Conservation (phyloP, 176 grass and related monocot genomes). For the Miscanthus lutarioriparius region DNA sequence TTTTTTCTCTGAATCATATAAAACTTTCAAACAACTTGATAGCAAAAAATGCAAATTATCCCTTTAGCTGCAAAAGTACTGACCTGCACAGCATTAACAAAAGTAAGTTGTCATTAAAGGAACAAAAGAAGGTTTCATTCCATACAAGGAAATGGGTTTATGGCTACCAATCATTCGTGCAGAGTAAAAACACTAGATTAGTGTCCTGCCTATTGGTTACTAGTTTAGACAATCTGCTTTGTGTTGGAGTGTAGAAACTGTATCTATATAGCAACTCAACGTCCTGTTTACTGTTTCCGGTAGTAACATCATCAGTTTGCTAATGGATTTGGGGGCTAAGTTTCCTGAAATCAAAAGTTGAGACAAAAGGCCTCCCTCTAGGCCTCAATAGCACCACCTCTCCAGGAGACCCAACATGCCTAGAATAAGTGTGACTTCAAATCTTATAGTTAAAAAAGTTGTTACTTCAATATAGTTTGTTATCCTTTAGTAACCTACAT, state of each 20-base stretch:
- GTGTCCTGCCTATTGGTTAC: neutral
- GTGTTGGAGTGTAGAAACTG: neutral
- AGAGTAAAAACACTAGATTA: neutral
- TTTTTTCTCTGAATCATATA: constrained; percentile 16
- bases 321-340: neutral
- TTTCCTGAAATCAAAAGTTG: neutral
- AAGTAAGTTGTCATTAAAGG: constrained; percentile 4
- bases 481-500: neutral
- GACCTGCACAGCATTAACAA: constrained; percentile 38
- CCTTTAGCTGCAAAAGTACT: neutral
- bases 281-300: neutral
- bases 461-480: neutral
- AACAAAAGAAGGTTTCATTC: neutral
- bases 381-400: neutral
- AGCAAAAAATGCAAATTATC: neutral
- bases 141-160: neutral
- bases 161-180: neutral
- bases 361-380: neutral
- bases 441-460: neutral
- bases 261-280: neutral
- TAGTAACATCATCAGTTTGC: constrained; percentile 4
- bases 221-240: constrained; percentile 5
- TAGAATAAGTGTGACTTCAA: neutral
- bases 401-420: neutral
- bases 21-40: neutral